phyloP scores from a whole-genome alignment of 371 early-diverging fungal genomes.

The Mucor lusitanicus region DNA sequence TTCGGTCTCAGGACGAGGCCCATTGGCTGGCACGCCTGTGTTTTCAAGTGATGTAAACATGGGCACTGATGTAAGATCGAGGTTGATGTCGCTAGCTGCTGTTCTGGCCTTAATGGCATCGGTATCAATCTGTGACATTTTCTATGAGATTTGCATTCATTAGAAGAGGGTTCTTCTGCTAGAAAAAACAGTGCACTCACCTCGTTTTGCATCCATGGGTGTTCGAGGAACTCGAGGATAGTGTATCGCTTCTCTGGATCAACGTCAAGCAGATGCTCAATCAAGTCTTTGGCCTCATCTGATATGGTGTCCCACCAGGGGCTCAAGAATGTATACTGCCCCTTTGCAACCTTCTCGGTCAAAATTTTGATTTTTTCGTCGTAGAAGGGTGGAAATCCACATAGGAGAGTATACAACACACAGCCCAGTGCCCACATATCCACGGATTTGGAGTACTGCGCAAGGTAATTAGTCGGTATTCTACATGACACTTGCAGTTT shows the following conservation, averaged over 20 bases:
- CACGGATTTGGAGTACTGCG: slow-evolving; percentile 81
- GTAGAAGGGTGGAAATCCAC: slow-evolving; percentile 92
- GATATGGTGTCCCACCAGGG: slow-evolving; percentile 82
- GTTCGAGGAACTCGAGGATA: slow-evolving; percentile 69
- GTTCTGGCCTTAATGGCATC: slow-evolving; percentile 12
- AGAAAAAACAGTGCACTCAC: slow-evolving; percentile 6
- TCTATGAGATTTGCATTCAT: not conserved
- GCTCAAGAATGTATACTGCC: slow-evolving; percentile 66
- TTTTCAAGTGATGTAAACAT: slow-evolving; percentile 11
- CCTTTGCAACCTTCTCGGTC: slow-evolving; percentile 66
- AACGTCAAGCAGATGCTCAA: slow-evolving; percentile 61
- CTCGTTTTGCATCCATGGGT: slow-evolving; percentile 74
- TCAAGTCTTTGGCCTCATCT: slow-evolving; percentile 73
- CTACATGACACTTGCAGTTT: not conserved
- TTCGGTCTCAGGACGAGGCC: slow-evolving; percentile 17
- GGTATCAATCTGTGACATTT: slow-evolving; percentile 3
- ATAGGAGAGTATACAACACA: slow-evolving; percentile 86
- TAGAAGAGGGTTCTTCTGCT: not conserved
- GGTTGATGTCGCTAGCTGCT: not conserved
- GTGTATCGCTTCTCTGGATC: slow-evolving; percentile 58
- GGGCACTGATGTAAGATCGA: slow-evolving; percentile 9
- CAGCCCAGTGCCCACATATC: slow-evolving; percentile 96
- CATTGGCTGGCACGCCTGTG: not conserved
- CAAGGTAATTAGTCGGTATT: slow-evolving; percentile 5
- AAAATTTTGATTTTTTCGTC: slow-evolving; percentile 63